Evolutionary conservation across 2,329 filamentous ascomycete species (phyloP).

Genomic region (Sphaerulina musiva): DNA sequence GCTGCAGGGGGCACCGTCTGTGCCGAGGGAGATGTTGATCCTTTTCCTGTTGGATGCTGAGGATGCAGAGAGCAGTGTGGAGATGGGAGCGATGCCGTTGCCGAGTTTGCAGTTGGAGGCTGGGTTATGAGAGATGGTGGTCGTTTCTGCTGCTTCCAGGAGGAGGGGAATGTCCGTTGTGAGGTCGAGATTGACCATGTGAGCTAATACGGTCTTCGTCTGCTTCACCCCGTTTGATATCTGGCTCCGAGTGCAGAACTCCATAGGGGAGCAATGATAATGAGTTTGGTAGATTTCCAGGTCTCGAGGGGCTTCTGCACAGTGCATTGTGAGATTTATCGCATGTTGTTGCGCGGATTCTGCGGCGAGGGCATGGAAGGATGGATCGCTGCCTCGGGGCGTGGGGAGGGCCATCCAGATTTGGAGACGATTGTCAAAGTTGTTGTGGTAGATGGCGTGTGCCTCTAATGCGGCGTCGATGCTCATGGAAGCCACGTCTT

Average conservation of each 20-base stretch:
- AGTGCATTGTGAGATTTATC: constrained; percentile 31
- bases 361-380: neutral
- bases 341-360: constrained; percentile 30
- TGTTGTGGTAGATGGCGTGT: neutral
- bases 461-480: neutral
- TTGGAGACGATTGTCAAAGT: neutral
- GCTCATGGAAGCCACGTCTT: neutral
- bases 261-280: constrained; percentile 37
- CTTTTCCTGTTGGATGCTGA: constrained; percentile 18
- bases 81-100: constrained; percentile 45
- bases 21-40: constrained; percentile 47
- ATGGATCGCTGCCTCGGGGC: neutral
- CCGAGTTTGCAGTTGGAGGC: constrained; percentile 49
- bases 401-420: constrained; percentile 7
- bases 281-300: constrained; percentile 31
- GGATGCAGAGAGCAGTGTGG: constrained; percentile 36
- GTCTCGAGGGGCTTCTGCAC: constrained; percentile 26
- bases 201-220: constrained; percentile 45
- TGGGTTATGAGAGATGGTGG: constrained; percentile 47
- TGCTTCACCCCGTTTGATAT: constrained; percentile 5
- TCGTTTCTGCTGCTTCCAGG: constrained; percentile 31
- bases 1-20: constrained; percentile 49
- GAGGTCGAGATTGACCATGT: constrained; percentile 47
- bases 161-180: constrained; percentile 38
- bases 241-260: constrained; percentile 34